Conservation (phyloP, 139 green algal genomes). For the Tetraselmis chui region DNA sequence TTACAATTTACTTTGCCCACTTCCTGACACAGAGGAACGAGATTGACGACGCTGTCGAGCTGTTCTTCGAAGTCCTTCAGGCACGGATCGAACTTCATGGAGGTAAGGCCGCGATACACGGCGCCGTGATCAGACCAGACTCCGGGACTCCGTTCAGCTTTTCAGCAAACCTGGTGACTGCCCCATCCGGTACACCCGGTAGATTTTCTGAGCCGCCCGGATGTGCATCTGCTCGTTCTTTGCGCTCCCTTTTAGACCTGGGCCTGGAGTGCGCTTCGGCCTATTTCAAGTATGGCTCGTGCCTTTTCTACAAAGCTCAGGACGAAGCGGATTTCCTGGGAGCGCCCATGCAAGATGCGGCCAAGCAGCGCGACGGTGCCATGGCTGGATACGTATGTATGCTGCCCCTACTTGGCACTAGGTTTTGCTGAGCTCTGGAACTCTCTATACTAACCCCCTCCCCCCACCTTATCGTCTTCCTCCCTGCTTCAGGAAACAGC, state of each 20-base stretch:
- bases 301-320: conserved; percentile 62
- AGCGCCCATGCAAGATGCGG: conserved; percentile 13
- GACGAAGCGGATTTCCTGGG: conserved; percentile 55
- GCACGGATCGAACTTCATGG: conserved; percentile 34
- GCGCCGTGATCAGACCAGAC: too few relatives aligned
- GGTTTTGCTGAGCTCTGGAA: too few relatives aligned
- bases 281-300: conserved; percentile 60
- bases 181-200: background rate
- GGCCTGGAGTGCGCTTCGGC: conserved; percentile 42
- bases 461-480: too few relatives aligned
- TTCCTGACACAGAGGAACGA: conserved; percentile 43
- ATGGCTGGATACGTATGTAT: too few relatives aligned
- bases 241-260: conserved; percentile 23
- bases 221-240: background rate
- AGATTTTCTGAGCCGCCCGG: background rate
- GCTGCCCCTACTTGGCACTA: too few relatives aligned
- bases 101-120: conserved; percentile 19
- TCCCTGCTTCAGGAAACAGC: background rate
- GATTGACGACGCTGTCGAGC: conserved; percentile 40
- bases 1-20: too few relatives aligned
- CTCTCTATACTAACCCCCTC: too few relatives aligned
- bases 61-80: conserved; percentile 37
- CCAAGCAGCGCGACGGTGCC: background rate
- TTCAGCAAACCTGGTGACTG: background rate
- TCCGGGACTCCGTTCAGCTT: too few relatives aligned